Conservation (phyloP, 805 yeast genomes). For the Saturnispora mendoncae region DNA sequence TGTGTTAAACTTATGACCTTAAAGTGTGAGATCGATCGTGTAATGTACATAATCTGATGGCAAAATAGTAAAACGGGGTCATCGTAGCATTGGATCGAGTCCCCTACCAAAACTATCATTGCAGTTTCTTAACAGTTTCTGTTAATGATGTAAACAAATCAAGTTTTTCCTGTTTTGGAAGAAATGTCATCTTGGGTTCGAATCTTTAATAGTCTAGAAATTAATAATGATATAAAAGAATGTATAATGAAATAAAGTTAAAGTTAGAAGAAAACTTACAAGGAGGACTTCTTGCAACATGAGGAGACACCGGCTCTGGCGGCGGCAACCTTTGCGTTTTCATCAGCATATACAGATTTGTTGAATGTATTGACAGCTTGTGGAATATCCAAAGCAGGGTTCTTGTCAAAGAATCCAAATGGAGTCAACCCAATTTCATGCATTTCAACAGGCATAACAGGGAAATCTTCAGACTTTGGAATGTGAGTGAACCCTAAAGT, state of each 20-base stretch:
- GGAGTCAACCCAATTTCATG: constrained; percentile 62
- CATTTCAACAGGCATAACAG: constrained; percentile 81
- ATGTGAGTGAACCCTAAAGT: constrained; percentile 75
- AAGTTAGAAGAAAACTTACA: neutral
- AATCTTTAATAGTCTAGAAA: no score
- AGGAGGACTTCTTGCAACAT: constrained; percentile 28
- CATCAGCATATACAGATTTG: constrained; percentile 41
- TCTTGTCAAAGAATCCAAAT: constrained; percentile 63
- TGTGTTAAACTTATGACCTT: constrained; percentile 8
- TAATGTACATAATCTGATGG: constrained; percentile 11
- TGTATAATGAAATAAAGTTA: constrained; percentile 4
- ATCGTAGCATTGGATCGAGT: constrained; percentile 7
- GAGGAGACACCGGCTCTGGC: constrained; percentile 15
- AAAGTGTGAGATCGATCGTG: constrained; percentile 6
- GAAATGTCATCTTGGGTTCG: no score
- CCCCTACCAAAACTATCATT: neutral
- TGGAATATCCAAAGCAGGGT: constrained; percentile 74
- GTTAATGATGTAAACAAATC: neutral
- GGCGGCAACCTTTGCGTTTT: constrained; percentile 14
- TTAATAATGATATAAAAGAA: neutral
- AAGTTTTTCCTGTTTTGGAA: no score
- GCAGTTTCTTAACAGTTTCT: neutral
- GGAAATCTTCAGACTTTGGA: constrained; percentile 81
- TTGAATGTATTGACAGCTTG: constrained; percentile 60
- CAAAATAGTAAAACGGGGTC: constrained; percentile 12